phyloP scores from a whole-genome alignment of 2,329 filamentous ascomycete genomes.

The Cladosporium halotolerans region DNA sequence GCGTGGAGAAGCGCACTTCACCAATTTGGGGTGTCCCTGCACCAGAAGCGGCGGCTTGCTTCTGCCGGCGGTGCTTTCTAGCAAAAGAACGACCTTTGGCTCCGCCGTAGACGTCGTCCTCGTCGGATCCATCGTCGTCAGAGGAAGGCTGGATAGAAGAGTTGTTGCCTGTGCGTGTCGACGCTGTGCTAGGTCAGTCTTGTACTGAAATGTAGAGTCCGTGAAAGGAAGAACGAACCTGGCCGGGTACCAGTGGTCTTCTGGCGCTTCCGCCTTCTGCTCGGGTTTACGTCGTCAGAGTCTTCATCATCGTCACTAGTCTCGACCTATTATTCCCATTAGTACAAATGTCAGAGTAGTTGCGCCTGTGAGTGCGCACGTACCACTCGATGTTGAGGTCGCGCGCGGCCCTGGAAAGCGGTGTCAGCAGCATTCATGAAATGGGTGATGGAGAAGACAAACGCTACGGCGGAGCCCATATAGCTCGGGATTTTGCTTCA shows the following conservation, averaged over 20 bases:
- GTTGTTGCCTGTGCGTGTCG: constrained; percentile 14
- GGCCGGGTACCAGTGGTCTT: constrained; percentile 58
- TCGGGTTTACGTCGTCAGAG: constrained; percentile 65
- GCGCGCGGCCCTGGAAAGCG: constrained; percentile 49
- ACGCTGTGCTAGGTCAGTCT: constrained; percentile 19
- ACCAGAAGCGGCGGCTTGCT: constrained; percentile 54
- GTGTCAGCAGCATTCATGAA: constrained; percentile 29
- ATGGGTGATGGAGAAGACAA: constrained; percentile 36
- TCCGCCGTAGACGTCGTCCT: constrained; percentile 66
- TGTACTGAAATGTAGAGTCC: constrained; percentile 28
- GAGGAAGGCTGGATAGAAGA: constrained; percentile 8
- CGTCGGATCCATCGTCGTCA: constrained; percentile 36
- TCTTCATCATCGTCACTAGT: constrained; percentile 59
- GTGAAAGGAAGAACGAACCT: constrained; percentile 43
- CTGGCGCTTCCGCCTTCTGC: constrained; percentile 56
- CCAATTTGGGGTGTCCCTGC: constrained; percentile 57
- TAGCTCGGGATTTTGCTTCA: constrained; percentile 84
- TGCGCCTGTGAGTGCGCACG: constrained; percentile 22
- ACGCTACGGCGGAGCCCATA: constrained; percentile 93
- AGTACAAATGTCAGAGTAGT: constrained; percentile 12
- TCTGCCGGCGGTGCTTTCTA: constrained; percentile 69
- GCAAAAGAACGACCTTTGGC: constrained; percentile 59
- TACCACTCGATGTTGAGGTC: constrained; percentile 57
- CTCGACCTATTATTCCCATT: constrained; percentile 43
- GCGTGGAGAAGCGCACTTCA: constrained; percentile 87